Conservation (phyloP, 1,139 yeast species). For the Taphrina confusa region DNA sequence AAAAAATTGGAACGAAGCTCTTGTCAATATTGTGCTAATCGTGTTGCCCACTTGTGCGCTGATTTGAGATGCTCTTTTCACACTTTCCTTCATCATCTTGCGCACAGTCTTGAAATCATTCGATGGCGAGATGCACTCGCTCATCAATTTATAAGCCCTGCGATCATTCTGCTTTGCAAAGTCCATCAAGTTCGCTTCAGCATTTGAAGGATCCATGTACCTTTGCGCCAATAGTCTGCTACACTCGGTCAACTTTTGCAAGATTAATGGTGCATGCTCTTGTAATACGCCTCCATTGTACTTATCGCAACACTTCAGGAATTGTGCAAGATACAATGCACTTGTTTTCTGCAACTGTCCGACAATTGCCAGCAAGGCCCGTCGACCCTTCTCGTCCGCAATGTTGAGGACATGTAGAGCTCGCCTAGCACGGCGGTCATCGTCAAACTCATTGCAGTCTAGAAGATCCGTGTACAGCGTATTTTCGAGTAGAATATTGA, state of each 20-base stretch:
- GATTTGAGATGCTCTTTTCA: slow-evolving; percentile 43
- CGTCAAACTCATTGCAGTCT: slow-evolving; percentile 55
- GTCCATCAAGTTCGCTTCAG: slow-evolving; percentile 55
- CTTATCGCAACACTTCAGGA: slow-evolving; percentile 49
- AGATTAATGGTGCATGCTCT: slow-evolving; percentile 42
- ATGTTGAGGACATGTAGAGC: slow-evolving; percentile 54
- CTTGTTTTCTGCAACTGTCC: slow-evolving; percentile 48
- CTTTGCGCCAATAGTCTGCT: slow-evolving; percentile 65
- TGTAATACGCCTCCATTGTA: slow-evolving; percentile 45
- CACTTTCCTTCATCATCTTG: slow-evolving; percentile 63
- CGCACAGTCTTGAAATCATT: slow-evolving; percentile 63
- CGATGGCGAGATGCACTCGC: slow-evolving; percentile 57
- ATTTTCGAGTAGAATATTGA: slow-evolving; percentile 68
- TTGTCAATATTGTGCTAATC: slow-evolving; percentile 59
- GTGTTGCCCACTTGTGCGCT: slow-evolving; percentile 40
- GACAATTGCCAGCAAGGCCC: slow-evolving; percentile 68
- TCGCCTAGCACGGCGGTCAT: slow-evolving; percentile 56
- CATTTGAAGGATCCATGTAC: slow-evolving; percentile 58
- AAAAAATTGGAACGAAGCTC: slow-evolving; percentile 63
- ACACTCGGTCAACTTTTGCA: slow-evolving; percentile 55
- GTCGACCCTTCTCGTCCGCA: slow-evolving; percentile 60
- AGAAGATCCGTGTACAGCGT: slow-evolving; percentile 62
- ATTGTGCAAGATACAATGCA: slow-evolving; percentile 45
- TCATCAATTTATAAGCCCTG: slow-evolving; percentile 59
- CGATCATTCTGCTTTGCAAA: slow-evolving; percentile 59